Base-by-base conservation (phyloP, 106 monocot species). In the Hemerocallis citrina region DNA sequence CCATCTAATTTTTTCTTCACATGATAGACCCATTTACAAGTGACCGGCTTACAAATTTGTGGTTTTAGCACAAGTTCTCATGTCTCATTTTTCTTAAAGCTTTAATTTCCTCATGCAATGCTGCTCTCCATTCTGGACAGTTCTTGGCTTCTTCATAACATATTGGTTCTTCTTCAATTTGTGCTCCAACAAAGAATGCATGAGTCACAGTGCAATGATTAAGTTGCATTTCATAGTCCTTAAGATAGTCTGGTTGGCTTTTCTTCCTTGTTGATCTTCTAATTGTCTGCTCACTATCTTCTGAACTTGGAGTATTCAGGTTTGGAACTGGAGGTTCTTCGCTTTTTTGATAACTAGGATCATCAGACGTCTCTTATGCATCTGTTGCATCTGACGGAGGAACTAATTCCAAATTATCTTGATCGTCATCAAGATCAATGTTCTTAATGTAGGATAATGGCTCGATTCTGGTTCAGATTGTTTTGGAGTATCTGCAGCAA, bases 1-100 rank as follows among this genome's bases (percentile, higher is more conserved):
- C 59, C 59, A 39, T 59, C 59, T 13, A 19, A 20, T 50, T 46
- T 46, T 6, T 32, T 64, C 31, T 64, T 64, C 17, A 48, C 4
- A n/a, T 12, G n/a, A 11, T 33, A 64, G 9, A 64, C 48, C 63
- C 45, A 64, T 34, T 64, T 64, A 7, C 48, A 46, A 5, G 47
- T 34, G 42, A 64, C 22, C 2, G 24, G 60, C 13, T 23, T 36
- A 42, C 24, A 40, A 42, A 41, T 42, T 20, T 61, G 8, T 42
- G 60, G 38, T 28, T 61, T 40, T 5, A 41, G 15, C 22, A 38
- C 60, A 8, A 61, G 15, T 20, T 40, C 41, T 24, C 60, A 61
- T 61, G 60, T 61, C 15, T 25, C 12, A 41, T 61, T 61, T 28
- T 61, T n/a, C n/a, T 13, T 28, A 61, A 61, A 42, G 60, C 60